These are phyloP conservation scores for Cladosporium sphaerospermum DNA, from an alignment of 2,329 filamentous ascomycete genomes.

Conservation along the genomic window DNA sequence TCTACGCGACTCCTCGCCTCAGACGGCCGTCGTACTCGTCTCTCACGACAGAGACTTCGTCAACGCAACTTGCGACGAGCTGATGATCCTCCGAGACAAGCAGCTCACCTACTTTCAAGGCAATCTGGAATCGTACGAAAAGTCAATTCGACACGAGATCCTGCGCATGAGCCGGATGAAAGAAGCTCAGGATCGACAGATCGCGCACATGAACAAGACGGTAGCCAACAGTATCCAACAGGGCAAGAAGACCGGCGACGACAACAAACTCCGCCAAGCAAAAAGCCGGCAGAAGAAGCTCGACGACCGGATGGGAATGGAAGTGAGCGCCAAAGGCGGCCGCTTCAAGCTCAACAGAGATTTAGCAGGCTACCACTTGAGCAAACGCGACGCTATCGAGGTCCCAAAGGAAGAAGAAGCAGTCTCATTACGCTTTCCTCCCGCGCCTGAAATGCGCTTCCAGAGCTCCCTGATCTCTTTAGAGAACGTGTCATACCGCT, in stretches of 20 bases:
- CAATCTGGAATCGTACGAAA: constrained; percentile 64
- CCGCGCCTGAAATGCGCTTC: constrained; percentile 53
- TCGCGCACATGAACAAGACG: constrained; percentile 71
- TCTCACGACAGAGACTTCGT: constrained; percentile 82
- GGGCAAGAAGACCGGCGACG: constrained; percentile 70
- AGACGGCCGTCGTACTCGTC: constrained; percentile 65
- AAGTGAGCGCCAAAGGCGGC: constrained; percentile 64
- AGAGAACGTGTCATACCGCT: constrained; percentile 63
- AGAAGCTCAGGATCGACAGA: constrained; percentile 74
- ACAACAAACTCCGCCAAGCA: constrained; percentile 80
- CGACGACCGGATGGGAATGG: constrained; percentile 71
- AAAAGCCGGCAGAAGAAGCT: constrained; percentile 80
- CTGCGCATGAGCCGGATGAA: constrained; percentile 63
- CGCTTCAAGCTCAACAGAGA: constrained; percentile 79
- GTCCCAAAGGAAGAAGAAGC: constrained; percentile 52
- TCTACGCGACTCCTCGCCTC: constrained; percentile 38
- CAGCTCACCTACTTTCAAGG: constrained; percentile 68
- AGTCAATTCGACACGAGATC: constrained; percentile 32
- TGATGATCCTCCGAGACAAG: constrained; percentile 69
- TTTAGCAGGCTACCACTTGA: constrained; percentile 55
- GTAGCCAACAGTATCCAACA: constrained; percentile 69
- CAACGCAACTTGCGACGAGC: constrained; percentile 66
- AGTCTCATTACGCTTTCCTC: constrained; percentile 43
- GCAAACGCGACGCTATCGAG: constrained; percentile 61
- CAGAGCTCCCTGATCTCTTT: constrained; percentile 67